Evolutionary conservation across 164 flowering plant species (phyloP), one percentile per base, ranked within the genome.

Genomic region (Platanus orientalis): DNA sequence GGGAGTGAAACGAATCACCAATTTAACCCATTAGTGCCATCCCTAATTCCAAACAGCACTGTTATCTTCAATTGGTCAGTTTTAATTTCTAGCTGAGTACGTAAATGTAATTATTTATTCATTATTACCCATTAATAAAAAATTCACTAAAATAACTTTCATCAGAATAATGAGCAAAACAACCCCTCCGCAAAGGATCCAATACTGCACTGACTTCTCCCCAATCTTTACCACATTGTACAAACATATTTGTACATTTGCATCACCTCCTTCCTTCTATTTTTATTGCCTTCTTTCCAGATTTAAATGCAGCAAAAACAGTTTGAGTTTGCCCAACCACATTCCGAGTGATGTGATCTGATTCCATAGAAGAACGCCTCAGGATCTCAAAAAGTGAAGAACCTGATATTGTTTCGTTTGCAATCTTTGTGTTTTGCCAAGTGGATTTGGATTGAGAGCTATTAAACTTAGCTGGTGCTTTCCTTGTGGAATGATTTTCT

Each of bases 271-370:
- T 73, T 36, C 79, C 75, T 59, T 80, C 75, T 5, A 78, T 45
- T 73, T 82, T 83, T 30, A 72, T 51, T 0, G 78, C 50, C 50
- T 71, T 81, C 78, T 78, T 89, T 7, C 72, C 73, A 63, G 82
- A 68, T 66, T 80, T 88, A 58, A 90, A 88, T 45, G 97, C 78
- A 58, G 88, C 79, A 71, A 86, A 84, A n/a, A 81, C 66, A 23
- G 84, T 69, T 69, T 84, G 80, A 42, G 79, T 62, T 45, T 76
- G 75, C 48, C 65, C 73, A 58, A 68, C 65, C 53, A 30, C 44
- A 26, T 71, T 76, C 40, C 36, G 45, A 23, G 39, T 40, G 66
- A 55, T 40, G 6, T 21, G 66, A 47, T 75, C 69, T 6, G 80
- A 63, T 48, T 76, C 65, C 59, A 72, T n/a, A 7, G 94, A 77